Base-by-base conservation (phyloP, 345 rosid genomes). In the Hibiscus trionum region DNA sequence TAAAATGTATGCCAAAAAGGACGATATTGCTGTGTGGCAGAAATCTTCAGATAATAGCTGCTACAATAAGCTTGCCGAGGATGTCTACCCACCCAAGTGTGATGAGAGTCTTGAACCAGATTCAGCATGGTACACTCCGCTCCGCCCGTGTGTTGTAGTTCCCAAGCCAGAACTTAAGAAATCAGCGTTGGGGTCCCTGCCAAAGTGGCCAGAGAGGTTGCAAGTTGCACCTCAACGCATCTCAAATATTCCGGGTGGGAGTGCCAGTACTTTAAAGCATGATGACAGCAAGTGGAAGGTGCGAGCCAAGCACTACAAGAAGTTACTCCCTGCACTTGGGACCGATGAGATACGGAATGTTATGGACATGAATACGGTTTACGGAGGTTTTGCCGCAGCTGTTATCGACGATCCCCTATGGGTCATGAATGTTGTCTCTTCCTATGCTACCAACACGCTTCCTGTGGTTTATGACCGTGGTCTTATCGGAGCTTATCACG, bases 41-140 rank as follows among this genome's bases (percentile, higher is more conserved):
- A 95, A 95, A 83, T 77, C 87, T 76, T 67, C 93, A 26, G 96
- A 90, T 81, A 78, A 66, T 29, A 73, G 73, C 66, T 95, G 99
- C 83, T 95, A 92, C 70, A 68, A 77, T 69, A 89, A 87, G 77
- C 84, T 95, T 66, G 77, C 88, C 9, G 75, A 82, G 11, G 93
- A 89, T 47, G 86, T 81, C 61, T 95, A 89, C 75, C 99, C 99
- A 16, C 90, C 91, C 35, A 89, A 89, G 79, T 95, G 99, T 56
- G 99, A 95, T 66, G 97, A 88, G 57, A 92, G 99, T 81, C 79
- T 92, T 17, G 99, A 95, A 82, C 92, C 99, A 19, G 99, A 95
- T 79, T 79, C 93, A n/a, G 99, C 97, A 42, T 95, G 99, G 99
- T 95, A 95, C 79, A 95, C 96, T 53, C 97, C 99, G 0, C 80